Conservation (phyloP, 371 early-diverging fungal species). For the Choanephora cucurbitarum region DNA sequence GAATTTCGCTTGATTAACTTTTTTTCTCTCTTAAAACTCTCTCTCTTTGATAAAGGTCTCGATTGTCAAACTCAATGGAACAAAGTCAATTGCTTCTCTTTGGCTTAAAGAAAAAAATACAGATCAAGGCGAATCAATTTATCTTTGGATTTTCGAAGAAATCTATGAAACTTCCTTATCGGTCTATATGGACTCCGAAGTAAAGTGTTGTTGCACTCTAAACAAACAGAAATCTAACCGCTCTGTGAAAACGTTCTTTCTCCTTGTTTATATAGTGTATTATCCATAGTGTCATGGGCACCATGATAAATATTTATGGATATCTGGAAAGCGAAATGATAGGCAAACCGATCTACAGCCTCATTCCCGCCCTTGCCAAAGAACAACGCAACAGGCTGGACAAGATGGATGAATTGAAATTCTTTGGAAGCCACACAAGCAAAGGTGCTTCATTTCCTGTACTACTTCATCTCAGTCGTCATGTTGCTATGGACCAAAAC, state of each 20-base stretch:
- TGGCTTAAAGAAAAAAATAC: constrained; percentile 59
- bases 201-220: too few species aligned
- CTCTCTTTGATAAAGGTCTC: constrained; percentile 40
- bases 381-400: constrained; percentile 31
- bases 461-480: constrained; percentile 49
- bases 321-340: constrained; percentile 41
- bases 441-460: constrained; percentile 63
- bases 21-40: not conserved
- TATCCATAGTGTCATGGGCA: constrained; percentile 47
- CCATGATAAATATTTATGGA: constrained; percentile 50
- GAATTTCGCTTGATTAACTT: not conserved
- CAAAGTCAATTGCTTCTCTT: constrained; percentile 54
- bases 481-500: constrained; percentile 16
- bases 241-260: too few species aligned
- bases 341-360: constrained; percentile 41
- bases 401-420: constrained; percentile 57
- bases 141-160: constrained; percentile 66
- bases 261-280: constrained; percentile 34
- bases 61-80: constrained; percentile 46
- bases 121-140: constrained; percentile 36
- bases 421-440: constrained; percentile 64
- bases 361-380: constrained; percentile 46
- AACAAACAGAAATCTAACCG: too few species aligned
- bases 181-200: constrained; percentile 27
- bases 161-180: constrained; percentile 54